Evolutionary conservation across 352 stramenopile species (phyloP), one percentile per base, ranked within the genome.

Genomic region (Phytophthora sp.): DNA sequence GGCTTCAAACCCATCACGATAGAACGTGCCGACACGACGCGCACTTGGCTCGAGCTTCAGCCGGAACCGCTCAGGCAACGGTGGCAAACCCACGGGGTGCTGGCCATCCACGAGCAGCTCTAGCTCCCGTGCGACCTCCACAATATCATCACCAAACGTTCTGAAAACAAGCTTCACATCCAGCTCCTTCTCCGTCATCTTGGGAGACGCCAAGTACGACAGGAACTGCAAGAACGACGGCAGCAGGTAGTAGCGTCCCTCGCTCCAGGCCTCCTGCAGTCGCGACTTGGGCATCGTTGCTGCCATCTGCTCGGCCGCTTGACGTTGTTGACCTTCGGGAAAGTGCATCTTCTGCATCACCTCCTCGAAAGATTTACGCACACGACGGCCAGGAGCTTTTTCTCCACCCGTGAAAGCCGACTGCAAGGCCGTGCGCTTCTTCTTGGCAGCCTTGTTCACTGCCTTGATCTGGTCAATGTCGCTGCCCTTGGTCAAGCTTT

Each of bases 311-410:
- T 84, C 77, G 20, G 87, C 85, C 0, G 80, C 69, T 11, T 90
- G 74, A 15, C 82, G 81, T 50, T 77, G 57, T 13, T 45, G 5
- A 15, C 80, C 81, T 1, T 63, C 60, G 3, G 82, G 82, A 56
- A 94, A 93, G 46, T 93, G 82, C 11, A 95, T 63, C 42, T 83
- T 83, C 18, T 82, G 61, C 81, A 95, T 89, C n/a, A 94, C 82
- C 24, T 90, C 69, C 12, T 83, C 38, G 52, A 92, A 94, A 9
- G 80, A 89, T 6, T 38, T 42, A 7, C 63, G 60, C 3, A 95
- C 75, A 1, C 51, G 54, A 13, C 51, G 47, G 27, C 85, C 87
- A 0, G 87, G 87, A 0, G 79, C 80, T 11, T 69, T 46, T 3
- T 75, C 63, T 1, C 51, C 63, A 35, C 74, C 77, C 0, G 84